Conservation (phyloP, 2,329 filamentous ascomycete species). For the Hypomyces perniciosus region DNA sequence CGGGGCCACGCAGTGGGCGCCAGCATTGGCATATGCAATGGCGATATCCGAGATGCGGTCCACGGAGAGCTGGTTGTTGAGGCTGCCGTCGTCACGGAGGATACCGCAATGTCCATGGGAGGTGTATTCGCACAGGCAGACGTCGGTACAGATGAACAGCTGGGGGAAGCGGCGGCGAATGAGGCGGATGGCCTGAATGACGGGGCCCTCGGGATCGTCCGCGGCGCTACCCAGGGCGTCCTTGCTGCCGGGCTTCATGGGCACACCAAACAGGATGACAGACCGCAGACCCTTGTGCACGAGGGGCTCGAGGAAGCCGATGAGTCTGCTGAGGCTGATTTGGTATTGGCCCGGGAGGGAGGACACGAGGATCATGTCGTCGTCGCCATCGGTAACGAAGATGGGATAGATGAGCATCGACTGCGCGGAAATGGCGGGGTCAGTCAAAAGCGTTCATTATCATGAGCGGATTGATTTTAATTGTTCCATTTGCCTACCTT, state of each 20-base stretch:
- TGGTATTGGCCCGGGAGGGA: slow-evolving; percentile 88
- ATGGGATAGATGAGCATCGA: slow-evolving; percentile 98
- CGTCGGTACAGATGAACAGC: slow-evolving; percentile 85
- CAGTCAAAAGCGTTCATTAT: not conserved
- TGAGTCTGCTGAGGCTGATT: slow-evolving; percentile 77
- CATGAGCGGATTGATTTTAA: not conserved
- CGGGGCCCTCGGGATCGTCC: slow-evolving; percentile 87
- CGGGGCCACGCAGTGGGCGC: slow-evolving; percentile 92
- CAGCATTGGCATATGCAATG: slow-evolving; percentile 91
- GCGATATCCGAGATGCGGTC: slow-evolving; percentile 96
- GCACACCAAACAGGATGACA: slow-evolving; percentile 94
- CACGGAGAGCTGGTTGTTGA: slow-evolving; percentile 91
- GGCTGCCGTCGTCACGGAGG: slow-evolving; percentile 79
- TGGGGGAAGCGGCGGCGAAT: slow-evolving; percentile 81
- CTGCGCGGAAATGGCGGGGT: slow-evolving; percentile 37
- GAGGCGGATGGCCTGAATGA: slow-evolving; percentile 79
- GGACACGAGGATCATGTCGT: slow-evolving; percentile 85
- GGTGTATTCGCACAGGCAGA: slow-evolving; percentile 98
- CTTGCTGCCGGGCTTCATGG: slow-evolving; percentile 72
- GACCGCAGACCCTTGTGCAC: slow-evolving; percentile 85
- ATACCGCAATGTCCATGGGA: slow-evolving; percentile 97
- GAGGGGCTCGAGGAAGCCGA: slow-evolving; percentile 79
- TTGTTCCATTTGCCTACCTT: slow-evolving; percentile 50
- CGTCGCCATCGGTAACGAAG: slow-evolving; percentile 89
- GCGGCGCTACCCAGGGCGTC: slow-evolving; percentile 87